These are phyloP conservation scores for Tetrahymena thermophila DNA, from an alignment of 73 alveolate genomes.

Conservation along the genomic window DNA sequence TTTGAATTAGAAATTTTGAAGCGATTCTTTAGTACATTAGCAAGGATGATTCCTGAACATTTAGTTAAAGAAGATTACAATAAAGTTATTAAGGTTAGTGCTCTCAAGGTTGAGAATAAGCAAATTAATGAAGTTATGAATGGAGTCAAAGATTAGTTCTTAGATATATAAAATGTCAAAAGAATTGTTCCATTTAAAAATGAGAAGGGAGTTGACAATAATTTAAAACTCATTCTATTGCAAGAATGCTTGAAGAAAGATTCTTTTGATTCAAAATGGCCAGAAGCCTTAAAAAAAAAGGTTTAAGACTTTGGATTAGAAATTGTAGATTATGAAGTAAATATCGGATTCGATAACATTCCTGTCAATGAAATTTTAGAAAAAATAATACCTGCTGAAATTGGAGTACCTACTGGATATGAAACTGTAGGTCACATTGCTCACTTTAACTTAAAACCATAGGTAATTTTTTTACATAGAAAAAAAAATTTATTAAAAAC, in stretches of 20 bases:
- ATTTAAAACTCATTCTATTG: not conserved
- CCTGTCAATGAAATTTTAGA: not conserved
- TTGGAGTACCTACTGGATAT: conserved; percentile 90
- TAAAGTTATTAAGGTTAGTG: not conserved
- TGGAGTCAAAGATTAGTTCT: not conserved
- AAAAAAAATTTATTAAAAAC: not conserved
- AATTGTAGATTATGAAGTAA: not conserved
- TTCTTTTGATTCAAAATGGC: not conserved
- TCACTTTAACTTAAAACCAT: conserved; percentile 87
- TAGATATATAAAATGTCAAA: not conserved
- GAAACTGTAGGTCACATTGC: conserved; percentile 97
- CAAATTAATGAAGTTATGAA: not conserved
- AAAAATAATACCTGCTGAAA: not conserved
- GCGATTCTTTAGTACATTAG: not conserved
- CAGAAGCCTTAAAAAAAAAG: not conserved
- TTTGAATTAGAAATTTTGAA: not conserved
- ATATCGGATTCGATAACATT: not conserved
- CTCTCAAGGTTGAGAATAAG: not conserved
- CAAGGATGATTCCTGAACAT: not conserved
- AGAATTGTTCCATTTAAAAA: not conserved
- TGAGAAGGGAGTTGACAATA: not conserved
- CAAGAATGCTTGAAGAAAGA: not conserved
- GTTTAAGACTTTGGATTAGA: not conserved
- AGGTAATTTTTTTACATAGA: not conserved
- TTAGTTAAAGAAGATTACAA: not conserved